Evolutionary conservation across 129 eudicot species (phyloP), one percentile per base, ranked within the genome.

Genomic region (Flaveria ramosissima): DNA sequence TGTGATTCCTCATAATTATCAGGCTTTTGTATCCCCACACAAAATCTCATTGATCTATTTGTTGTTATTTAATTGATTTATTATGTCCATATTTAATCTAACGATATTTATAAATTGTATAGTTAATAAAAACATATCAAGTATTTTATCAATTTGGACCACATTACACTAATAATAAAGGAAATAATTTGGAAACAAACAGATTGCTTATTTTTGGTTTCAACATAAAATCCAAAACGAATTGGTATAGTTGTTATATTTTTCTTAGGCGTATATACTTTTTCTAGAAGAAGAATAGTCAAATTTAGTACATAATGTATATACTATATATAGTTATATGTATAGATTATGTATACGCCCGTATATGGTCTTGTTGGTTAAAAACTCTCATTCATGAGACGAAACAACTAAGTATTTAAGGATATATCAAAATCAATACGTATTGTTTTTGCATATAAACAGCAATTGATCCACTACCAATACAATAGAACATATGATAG

Each of bases 191-290:
- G 80, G 36, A 47, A 76, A 76, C 47, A 66, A 42, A 76, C 73
- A 51, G 67, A 65, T 24, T 66, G 73, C 73, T 76, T 51, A 36
- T 27, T 32, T 65, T 76, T 65, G 80, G 73, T 71, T 19, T 66
- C 42, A 65, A 36, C 73, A 52, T 42, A 65, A 76, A 67, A 36
- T 66, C 80, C 80, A 76, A 76, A 76, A 46, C 52, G 4, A 51
- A 20, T 14, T 27, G 66, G 55, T 76, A 17, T 65, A 13, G 15
- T 3, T 24, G 15, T 3, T 24, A 19, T 6, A 16, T 52, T 61
- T 61, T 60, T 60, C 17, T 24, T 23, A 12, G 17, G n/a, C 66
- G 26, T 61, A 13, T 24, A 12, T 17, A 26, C 42, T 26, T 26
- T 61, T 61, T 61, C 67, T 24, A 61, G 67, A 61, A 61, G 8